These are phyloP conservation scores for Claviceps citrina DNA, from an alignment of 2,329 filamentous ascomycete genomes.

Conservation along the genomic window DNA sequence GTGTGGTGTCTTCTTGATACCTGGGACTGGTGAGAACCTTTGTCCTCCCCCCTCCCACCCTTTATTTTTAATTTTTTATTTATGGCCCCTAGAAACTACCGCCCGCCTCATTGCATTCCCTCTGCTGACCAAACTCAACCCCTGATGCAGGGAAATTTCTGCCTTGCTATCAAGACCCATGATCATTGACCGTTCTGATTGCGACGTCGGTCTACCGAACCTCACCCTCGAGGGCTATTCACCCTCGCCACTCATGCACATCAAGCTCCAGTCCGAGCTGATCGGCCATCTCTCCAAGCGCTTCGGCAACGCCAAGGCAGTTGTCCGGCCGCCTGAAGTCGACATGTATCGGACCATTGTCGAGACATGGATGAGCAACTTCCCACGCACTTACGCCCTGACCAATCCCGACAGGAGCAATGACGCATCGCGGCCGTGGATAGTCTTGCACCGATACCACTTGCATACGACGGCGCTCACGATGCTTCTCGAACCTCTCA, in stretches of 20 bases:
- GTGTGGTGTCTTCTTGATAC: constrained; percentile 23
- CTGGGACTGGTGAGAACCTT: constrained; percentile 21
- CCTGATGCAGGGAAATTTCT: constrained; percentile 23
- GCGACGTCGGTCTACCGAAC: constrained; percentile 17
- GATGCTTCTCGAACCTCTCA: constrained; percentile 29
- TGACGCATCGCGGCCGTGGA: constrained; percentile 26
- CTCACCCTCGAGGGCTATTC: constrained; percentile 18
- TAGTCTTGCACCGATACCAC: constrained; percentile 30
- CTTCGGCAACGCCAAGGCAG: constrained; percentile 18
- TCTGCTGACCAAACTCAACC: too few relatives aligned
- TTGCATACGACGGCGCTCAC: constrained; percentile 29
- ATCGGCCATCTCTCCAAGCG: constrained; percentile 16
- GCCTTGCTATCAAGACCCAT: constrained; percentile 18
- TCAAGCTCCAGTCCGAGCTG: constrained; percentile 22
- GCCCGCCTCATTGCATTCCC: too few relatives aligned
- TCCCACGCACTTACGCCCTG: constrained; percentile 26
- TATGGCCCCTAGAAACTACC: too few relatives aligned
- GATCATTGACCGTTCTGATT: constrained; percentile 21
- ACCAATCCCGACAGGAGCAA: constrained; percentile 24
- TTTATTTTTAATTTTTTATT: too few relatives aligned
- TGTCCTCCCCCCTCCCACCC: not conserved
- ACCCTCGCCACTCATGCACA: constrained; percentile 19
- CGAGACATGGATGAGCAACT: constrained; percentile 26
- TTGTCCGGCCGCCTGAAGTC: constrained; percentile 16
- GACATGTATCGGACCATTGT: constrained; percentile 19